A percentile compares a stretch with the other conserved stretches of the same genome.
Evolutionary conservation across 805 yeast genomes (phyloP).

Genomic region (Blastobotrys robertii): DNA sequence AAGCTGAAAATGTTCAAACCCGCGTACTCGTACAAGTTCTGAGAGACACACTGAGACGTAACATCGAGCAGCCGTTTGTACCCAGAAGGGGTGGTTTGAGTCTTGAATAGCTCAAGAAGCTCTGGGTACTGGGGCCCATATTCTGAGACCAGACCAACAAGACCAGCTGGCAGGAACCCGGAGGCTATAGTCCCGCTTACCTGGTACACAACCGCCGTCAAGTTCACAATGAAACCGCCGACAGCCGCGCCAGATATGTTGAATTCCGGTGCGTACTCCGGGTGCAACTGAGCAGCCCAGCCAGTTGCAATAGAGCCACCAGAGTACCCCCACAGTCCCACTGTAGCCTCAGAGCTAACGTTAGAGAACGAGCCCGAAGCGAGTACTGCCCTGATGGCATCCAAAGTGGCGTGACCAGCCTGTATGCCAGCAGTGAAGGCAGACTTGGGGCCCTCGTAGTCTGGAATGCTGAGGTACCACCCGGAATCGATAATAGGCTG

Average conservation of each 20-base stretch:
- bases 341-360: conserved; percentile 27
- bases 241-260: conserved; percentile 21
- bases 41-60: conserved; percentile 12
- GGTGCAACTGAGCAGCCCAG: conserved; percentile 22
- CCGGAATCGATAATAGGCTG: conserved; percentile 12
- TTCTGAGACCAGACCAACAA: conserved; percentile 18
- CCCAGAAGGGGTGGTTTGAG: conserved; percentile 8
- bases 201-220: conserved; percentile 10
- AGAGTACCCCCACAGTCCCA: conserved; percentile 79
- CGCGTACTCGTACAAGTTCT: conserved; percentile 10
- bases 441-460: conserved; percentile 24
- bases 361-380: conserved; percentile 22
- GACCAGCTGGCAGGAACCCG: conserved; percentile 19
- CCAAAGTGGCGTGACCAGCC: conserved; percentile 21
- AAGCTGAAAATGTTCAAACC: conserved; percentile 13
- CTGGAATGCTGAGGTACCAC: conserved; percentile 17
- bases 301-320: conserved; percentile 72
- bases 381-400: conserved; percentile 20
- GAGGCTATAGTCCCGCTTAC: conserved; percentile 14
- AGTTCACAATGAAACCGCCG: conserved; percentile 20
- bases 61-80: conserved; percentile 6
- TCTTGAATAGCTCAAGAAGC: conserved; percentile 6
- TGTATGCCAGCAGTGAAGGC: conserved; percentile 21
- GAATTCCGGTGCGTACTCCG: conserved; percentile 20
- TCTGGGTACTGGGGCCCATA: conserved; percentile 15